Evolutionary conservation across 345 rosid species (phyloP).

Genomic region (Fremontodendron californicum): DNA sequence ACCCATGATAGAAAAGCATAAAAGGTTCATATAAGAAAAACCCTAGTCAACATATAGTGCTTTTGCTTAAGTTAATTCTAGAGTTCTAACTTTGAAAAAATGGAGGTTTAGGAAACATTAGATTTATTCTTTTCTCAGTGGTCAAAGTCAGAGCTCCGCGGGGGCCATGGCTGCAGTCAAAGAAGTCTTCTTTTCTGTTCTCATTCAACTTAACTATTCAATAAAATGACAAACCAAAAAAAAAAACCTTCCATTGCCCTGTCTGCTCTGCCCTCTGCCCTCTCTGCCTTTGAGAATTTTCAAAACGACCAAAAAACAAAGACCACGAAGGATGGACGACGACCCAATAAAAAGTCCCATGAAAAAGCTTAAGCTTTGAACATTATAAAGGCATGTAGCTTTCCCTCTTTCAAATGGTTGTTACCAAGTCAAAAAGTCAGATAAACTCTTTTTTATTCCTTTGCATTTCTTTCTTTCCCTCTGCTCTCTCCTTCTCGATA

Average conservation of each 20-base stretch:
- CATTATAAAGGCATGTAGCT: neutral
- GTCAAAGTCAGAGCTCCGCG: conserved; percentile 11
- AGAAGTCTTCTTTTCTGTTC: neutral
- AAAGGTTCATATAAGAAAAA: too few relatives aligned
- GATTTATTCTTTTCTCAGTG: neutral
- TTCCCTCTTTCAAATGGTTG: too few relatives aligned
- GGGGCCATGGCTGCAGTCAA: conserved; percentile 8
- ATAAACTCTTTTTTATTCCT: too few relatives aligned
- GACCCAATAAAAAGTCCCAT: neutral
- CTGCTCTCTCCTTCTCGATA: neutral
- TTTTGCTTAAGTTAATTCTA: neutral
- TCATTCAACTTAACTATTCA: neutral
- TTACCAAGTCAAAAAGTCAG: too few relatives aligned
- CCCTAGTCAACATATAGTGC: neutral
- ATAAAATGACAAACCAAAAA: neutral
- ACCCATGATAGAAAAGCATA: neutral
- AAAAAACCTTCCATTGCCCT: too few relatives aligned
- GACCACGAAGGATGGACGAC: neutral
- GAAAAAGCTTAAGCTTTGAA: neutral
- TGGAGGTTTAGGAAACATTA: neutral
- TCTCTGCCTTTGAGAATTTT: conserved; percentile 4
- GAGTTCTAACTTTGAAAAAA: too few relatives aligned
- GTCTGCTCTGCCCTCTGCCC: neutral
- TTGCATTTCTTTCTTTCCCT: neutral
- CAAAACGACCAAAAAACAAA: neutral